phyloP scores from a whole-genome alignment of 2,329 filamentous ascomycete species.

The Botrytis galanthina region DNA sequence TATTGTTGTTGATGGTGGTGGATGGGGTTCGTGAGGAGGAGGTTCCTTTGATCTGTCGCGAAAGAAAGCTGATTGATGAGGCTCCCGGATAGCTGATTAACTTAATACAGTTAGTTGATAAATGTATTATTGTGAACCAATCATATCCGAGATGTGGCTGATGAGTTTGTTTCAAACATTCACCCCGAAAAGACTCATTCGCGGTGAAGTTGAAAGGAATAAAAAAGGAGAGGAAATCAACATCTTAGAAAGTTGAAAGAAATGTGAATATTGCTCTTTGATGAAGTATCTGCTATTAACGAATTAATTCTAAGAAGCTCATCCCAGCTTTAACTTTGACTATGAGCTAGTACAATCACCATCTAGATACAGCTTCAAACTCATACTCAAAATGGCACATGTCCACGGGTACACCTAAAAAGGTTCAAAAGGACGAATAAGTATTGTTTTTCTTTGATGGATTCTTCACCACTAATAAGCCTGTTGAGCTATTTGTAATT shows the following conservation, averaged over 20 bases:
- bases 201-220: not conserved
- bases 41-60: conserved; percentile 21
- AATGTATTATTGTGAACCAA: not conserved
- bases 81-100: conserved; percentile 9
- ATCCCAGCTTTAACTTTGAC: not conserved
- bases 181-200: conserved; percentile 5
- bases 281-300: not conserved
- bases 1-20: conserved; percentile 24
- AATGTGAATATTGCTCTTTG: not conserved
- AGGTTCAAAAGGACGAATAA: not conserved
- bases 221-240: not conserved
- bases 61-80: conserved; percentile 21
- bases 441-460: not conserved
- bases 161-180: conserved; percentile 7
- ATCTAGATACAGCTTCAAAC: not conserved
- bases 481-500: not conserved
- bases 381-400: not conserved
- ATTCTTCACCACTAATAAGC: not conserved
- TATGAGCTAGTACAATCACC: not conserved
- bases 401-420: not conserved
- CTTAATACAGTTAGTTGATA: conserved; percentile 1
- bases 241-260: not conserved
- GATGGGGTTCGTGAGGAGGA: conserved; percentile 19
- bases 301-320: not conserved
- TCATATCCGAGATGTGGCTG: conserved; percentile 17